Evolutionary conservation across 306 rosid species (phyloP).

Genomic region (Gastrolobium villosum): DNA sequence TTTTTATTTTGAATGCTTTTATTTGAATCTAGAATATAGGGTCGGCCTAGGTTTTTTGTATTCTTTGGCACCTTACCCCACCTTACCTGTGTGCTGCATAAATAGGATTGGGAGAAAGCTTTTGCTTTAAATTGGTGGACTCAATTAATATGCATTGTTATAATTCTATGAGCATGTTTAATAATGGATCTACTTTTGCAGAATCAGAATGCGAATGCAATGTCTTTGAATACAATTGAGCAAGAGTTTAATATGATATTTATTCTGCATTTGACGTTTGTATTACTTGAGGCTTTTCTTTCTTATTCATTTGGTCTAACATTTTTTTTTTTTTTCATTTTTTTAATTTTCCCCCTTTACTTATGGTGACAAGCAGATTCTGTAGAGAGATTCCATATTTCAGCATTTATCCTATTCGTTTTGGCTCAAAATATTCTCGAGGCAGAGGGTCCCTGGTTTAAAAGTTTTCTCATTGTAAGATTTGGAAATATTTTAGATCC

Average conservation of each 20-base stretch:
- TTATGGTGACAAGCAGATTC: slow-evolving; percentile 75
- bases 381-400: slow-evolving; percentile 95
- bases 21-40: slow-evolving; percentile 22
- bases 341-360: slow-evolving; percentile 24
- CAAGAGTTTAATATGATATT: slow-evolving; percentile 19
- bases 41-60: background rate
- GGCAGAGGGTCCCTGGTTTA: slow-evolving; percentile 99
- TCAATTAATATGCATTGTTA: background rate
- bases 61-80: slow-evolving; percentile 18
- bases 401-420: slow-evolving; percentile 89
- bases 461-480: slow-evolving; percentile 84
- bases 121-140: background rate
- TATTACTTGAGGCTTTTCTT: background rate
- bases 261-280: slow-evolving; percentile 27
- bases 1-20: background rate
- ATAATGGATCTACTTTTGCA: background rate
- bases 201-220: background rate
- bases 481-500: slow-evolving; percentile 34
- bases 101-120: slow-evolving; percentile 21
- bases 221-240: slow-evolving; percentile 10
- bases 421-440: slow-evolving; percentile 98
- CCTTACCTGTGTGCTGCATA: background rate
- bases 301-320: slow-evolving; percentile 30
- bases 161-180: slow-evolving; percentile 17
- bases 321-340: background rate